phyloP scores from a whole-genome alignment of 2,329 filamentous ascomycete genomes.

The Verticillium albo-atrum region DNA sequence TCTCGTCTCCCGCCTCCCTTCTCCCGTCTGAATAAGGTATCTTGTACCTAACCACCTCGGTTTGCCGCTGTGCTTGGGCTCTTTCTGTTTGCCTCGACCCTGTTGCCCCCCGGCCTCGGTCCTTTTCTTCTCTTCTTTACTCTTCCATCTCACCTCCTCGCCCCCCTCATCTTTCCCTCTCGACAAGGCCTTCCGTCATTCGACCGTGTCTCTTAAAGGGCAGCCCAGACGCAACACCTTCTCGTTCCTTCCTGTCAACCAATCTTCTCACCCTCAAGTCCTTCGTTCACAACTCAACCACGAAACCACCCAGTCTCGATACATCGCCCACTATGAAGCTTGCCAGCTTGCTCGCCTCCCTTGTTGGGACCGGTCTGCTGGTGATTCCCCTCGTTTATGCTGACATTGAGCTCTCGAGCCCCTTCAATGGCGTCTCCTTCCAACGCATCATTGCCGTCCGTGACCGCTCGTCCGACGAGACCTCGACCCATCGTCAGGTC shows the following conservation, averaged over 20 bases:
- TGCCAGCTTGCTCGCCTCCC: background rate
- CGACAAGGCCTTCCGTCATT: background rate
- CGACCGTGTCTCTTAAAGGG: background rate
- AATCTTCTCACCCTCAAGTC: constrained; percentile 3
- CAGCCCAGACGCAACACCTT: background rate
- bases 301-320: background rate
- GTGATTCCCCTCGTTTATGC: constrained; percentile 1
- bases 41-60: too few relatives aligned
- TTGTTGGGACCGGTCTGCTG: constrained; percentile 4
- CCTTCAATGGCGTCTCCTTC: constrained; percentile 33
- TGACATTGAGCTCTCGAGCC: constrained; percentile 23
- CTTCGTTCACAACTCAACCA: constrained; percentile 3
- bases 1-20: background rate
- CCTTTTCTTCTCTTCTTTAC: too few relatives aligned
- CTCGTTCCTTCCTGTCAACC: background rate
- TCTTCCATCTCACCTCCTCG: background rate
- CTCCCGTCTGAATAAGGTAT: too few relatives aligned
- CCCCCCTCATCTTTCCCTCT: background rate
- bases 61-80: too few relatives aligned
- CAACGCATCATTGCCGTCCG: constrained; percentile 24
- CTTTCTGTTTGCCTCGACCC: too few relatives aligned
- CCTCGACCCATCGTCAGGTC: constrained; percentile 24
- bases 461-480: constrained; percentile 20
- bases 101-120: too few relatives aligned
- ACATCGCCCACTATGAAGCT: constrained; percentile 7